Evolutionary conservation across 495 filamentous ascomycete genomes (phyloP).

Genomic region (Talaromyces ruber): DNA sequence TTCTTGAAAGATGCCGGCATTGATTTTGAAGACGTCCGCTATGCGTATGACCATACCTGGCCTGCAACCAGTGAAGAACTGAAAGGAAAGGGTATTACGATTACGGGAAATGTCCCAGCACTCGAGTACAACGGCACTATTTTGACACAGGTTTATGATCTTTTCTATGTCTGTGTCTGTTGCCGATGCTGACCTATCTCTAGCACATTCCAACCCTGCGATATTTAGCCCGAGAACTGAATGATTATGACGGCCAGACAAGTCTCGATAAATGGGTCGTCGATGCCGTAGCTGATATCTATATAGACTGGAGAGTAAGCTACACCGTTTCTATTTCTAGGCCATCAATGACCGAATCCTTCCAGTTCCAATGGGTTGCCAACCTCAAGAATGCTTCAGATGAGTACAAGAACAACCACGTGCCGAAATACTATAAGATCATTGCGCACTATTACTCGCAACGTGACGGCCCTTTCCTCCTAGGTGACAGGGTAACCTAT

Average conservation of each 20-base stretch:
- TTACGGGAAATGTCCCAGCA: conserved; percentile 26
- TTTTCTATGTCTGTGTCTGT: background rate
- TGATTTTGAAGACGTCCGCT: conserved; percentile 29
- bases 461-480: conserved; percentile 18
- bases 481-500: conserved; percentile 24
- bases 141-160: conserved; percentile 25
- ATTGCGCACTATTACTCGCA: conserved; percentile 17
- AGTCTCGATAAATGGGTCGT: conserved; percentile 32
- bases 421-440: conserved; percentile 20
- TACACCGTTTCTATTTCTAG: background rate
- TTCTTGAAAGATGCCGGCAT: conserved; percentile 34
- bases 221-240: conserved; percentile 28
- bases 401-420: conserved; percentile 16
- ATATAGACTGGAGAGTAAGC: conserved; percentile 27
- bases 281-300: conserved; percentile 35
- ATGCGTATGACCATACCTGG: conserved; percentile 30
- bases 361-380: conserved; percentile 17
- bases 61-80: conserved; percentile 23
- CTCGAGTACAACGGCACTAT: conserved; percentile 31
- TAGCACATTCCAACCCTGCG: conserved; percentile 32
- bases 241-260: conserved; percentile 28
- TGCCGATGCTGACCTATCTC: background rate
- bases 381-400: conserved; percentile 10
- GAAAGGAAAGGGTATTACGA: conserved; percentile 19
- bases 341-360: background rate